phyloP scores from a whole-genome alignment of 495 filamentous ascomycete genomes.

The Bathelium albidoporum region DNA sequence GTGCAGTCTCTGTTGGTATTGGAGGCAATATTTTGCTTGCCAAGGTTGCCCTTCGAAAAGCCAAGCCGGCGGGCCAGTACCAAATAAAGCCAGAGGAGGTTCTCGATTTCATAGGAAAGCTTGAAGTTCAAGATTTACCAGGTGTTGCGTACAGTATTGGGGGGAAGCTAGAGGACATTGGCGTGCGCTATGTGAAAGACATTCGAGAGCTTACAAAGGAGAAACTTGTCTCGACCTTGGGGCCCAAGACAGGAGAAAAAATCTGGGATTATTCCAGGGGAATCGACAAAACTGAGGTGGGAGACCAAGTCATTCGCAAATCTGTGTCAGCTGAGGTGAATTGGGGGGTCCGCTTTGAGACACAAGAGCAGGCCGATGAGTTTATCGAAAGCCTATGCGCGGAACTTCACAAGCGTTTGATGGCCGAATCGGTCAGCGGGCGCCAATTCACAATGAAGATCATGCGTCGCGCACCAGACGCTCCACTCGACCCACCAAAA shows the following conservation, averaged over 20 bases:
- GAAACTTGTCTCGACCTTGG: slow-evolving; percentile 57
- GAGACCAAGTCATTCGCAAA: slow-evolving; percentile 68
- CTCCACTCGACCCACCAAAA: slow-evolving; percentile 85
- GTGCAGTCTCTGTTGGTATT: slow-evolving; percentile 89
- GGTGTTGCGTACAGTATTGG: slow-evolving; percentile 82
- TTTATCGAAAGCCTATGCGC: slow-evolving; percentile 75
- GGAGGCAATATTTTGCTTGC: slow-evolving; percentile 84
- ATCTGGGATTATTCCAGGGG: slow-evolving; percentile 86
- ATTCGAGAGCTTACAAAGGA: slow-evolving; percentile 67
- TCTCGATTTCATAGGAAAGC: slow-evolving; percentile 59
- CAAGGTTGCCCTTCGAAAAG: slow-evolving; percentile 80
- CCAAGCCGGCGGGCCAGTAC: slow-evolving; percentile 89
- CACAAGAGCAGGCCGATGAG: slow-evolving; percentile 77
- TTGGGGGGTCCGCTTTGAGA: slow-evolving; percentile 93
- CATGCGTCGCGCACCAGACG: slow-evolving; percentile 75
- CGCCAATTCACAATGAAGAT: slow-evolving; percentile 85
- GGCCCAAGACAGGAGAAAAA: slow-evolving; percentile 86
- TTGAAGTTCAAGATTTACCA: slow-evolving; percentile 71
- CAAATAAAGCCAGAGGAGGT: slow-evolving; percentile 73
- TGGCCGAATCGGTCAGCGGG: slow-evolving; percentile 76
- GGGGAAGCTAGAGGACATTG: slow-evolving; percentile 77
- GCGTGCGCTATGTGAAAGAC: slow-evolving; percentile 71
- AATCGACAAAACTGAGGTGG: slow-evolving; percentile 78
- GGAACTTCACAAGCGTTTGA: slow-evolving; percentile 68
- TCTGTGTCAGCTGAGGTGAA: slow-evolving; percentile 95